phyloP scores from a whole-genome alignment of 129 eudicot genomes.

The Flaveria trinervia region DNA sequence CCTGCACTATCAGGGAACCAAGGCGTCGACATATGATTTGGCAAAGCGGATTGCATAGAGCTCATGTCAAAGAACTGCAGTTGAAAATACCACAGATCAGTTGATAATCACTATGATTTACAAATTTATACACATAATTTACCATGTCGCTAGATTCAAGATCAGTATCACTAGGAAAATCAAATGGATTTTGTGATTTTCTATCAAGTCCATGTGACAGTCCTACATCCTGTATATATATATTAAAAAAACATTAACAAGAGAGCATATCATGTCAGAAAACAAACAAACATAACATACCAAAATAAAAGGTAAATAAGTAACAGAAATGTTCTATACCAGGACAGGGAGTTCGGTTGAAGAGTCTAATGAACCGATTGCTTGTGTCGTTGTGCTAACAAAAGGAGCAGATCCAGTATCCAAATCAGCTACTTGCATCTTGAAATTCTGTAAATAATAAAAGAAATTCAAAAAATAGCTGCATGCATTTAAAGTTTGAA shows the following conservation, averaged over 20 bases:
- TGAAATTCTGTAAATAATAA: constrained; percentile 36
- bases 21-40: constrained; percentile 51
- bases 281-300: background rate
- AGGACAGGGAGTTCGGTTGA: constrained; percentile 28
- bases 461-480: constrained; percentile 1
- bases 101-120: background rate
- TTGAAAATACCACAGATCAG: constrained; percentile 13
- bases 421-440: constrained; percentile 31
- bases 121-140: constrained; percentile 25
- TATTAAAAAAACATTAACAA: background rate
- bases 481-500: constrained; percentile 12
- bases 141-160: constrained; percentile 63
- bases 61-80: constrained; percentile 84
- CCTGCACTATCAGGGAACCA: constrained; percentile 66
- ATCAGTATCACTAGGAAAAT: constrained; percentile 61
- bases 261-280: background rate
- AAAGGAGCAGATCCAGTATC: constrained; percentile 32
- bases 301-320: background rate
- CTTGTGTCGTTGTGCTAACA: constrained; percentile 33
- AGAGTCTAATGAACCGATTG: constrained; percentile 26
- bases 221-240: constrained; percentile 44
- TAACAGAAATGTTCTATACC: constrained; percentile 33
- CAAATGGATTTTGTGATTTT: constrained; percentile 84
- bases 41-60: constrained; percentile 69
- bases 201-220: constrained; percentile 35